Base-by-base conservation (phyloP, 1,139 yeast species). In the Yamadazyma sp. region DNA sequence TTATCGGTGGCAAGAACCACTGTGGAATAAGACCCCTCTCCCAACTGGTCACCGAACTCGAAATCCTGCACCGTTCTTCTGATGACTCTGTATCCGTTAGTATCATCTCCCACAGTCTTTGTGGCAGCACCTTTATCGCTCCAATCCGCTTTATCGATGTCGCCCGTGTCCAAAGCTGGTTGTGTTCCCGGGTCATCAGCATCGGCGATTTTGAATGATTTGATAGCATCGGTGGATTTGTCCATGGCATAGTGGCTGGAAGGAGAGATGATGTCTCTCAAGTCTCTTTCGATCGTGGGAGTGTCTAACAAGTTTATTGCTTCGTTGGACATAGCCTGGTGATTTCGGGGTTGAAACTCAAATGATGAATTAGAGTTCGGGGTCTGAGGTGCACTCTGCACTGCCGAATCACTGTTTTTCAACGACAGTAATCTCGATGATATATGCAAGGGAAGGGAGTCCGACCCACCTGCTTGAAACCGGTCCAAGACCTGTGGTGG, bases 21-120 rank as follows among this genome's bases (percentile, higher is more conserved):
- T 5, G 96, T 89, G 3, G 98, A 91, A 57, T 92, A 94, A 1
- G 97, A 88, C 1, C 99, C 99, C 58, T 89, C 96, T 8, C 99
- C 99, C 31, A 94, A 75, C 42, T 83, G 80, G 39, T 84, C 81
- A 26, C 95, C 92, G 55, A 92, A 89, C 47, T 81, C 81, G 62
- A 91, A 94, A 63, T 92, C 98, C 48, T 77, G 75, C 2, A 91
- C 96, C 16, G 84, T 75, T 54, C 87, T 72, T 53, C 78, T 78
- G 23, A 72, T 63, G 6, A 69, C 50, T 36, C 56, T 54, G 25
- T 48, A 49, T 1, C 56, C 53, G 3, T 53, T 41, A 7, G 50
- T 48, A 4, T 48, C 54, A 14, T 56, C 58, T 9, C 42, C 38
- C 0, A 64, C 44, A n/a, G 47, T 50, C 33, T 54, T 53, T 12